Base-by-base conservation (phyloP, 1,284 basidiomycete genomes). In the Kwoniella shivajii region DNA sequence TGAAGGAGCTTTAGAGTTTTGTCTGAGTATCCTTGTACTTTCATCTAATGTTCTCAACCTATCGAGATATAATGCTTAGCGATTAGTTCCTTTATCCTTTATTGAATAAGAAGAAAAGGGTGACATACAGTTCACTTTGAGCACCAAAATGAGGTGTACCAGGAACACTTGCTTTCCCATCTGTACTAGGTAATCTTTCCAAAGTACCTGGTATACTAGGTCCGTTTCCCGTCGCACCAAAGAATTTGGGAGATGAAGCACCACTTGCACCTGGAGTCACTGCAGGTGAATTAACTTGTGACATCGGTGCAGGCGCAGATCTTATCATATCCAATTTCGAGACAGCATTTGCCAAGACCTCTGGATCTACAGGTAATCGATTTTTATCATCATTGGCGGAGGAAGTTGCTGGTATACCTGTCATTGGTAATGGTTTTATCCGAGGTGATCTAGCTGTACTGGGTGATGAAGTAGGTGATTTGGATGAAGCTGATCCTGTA, bases 111-210 rank as follows among this genome's bases (percentile, higher is more conserved):
- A 14, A 10, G 29, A 33, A 16, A 29, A 31, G 16, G 7, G 16
- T 11, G 16, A 61, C 75, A 49, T 49, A 74, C 74, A 77, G 45
- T 31, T 66, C 72, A 1, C 75, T 73, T 58, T 76, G 74, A 29
- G 77, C 77, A 1, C 77, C 77, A 63, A 78, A 78, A 60, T 78
- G 77, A 7, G 77, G 77, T 26, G 76, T 78, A n/a, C 70, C 71
- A 26, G 73, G 72, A 4, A 65, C 69, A 37, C 69, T 72, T 30
- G 38, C 4, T 41, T 56, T 56, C 30, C 63, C 61, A 41, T 57
- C 56, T 7, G n/a, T 22, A 27, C 54, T 54, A 9, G 54, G 30
- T 26, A 44, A 13, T 10, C 45, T 44, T 24, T 60, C 58, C 22
- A 53, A 14, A 38, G 34, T 27, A 31, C 20, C 14, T 20, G 49